These are phyloP conservation scores for Toxicodendron radicans DNA, from an alignment of 345 rosid genomes.

Conservation along the genomic window DNA sequence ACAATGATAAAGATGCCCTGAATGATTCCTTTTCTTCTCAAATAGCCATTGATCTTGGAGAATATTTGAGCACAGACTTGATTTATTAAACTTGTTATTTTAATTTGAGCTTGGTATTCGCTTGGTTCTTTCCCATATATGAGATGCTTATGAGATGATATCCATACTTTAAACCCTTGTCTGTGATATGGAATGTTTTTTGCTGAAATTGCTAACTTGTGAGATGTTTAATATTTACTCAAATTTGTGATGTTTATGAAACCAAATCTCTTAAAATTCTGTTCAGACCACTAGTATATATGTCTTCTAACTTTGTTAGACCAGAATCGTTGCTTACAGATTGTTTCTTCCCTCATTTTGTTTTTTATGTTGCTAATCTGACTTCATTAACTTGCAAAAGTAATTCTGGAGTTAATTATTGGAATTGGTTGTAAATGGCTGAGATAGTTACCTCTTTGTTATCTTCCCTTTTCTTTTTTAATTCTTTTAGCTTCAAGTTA, in stretches of 20 bases:
- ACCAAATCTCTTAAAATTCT: background rate
- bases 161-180: background rate
- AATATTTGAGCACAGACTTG: background rate
- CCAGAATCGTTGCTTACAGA: background rate
- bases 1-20: background rate
- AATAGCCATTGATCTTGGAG: background rate
- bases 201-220: background rate
- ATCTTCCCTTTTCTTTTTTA: background rate
- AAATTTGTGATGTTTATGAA: background rate
- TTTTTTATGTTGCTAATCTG: background rate
- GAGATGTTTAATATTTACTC: background rate
- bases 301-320: background rate
- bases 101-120: background rate
- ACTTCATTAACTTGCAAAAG: background rate
- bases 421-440: background rate
- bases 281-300: background rate
- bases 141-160: background rate
- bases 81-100: background rate
- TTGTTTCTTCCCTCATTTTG: background rate
- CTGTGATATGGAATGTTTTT: background rate
- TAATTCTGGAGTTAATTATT: background rate
- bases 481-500: background rate
- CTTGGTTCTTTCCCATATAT: background rate
- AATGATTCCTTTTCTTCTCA: no score
- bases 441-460: background rate